A percentile compares a stretch with the other conserved stretches of the same genome.
phyloP scores from a whole-genome alignment of 768 basidiomycete genomes.

The Rhodosporidiobolus odoratus region DNA sequence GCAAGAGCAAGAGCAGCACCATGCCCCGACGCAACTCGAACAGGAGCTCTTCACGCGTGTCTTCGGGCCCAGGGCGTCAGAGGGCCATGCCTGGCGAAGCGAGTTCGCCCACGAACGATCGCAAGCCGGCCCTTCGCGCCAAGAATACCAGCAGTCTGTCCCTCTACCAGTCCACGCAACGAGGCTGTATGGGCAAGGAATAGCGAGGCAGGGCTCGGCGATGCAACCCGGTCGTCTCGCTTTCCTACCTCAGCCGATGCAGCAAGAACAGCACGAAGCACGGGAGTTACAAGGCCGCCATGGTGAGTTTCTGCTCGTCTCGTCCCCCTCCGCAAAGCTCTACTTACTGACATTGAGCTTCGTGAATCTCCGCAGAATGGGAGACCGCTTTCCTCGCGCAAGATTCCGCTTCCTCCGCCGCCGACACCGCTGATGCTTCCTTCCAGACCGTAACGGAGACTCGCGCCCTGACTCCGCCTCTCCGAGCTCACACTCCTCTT shows the following conservation, averaged over 20 bases:
- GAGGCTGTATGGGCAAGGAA: slow-evolving; percentile 20
- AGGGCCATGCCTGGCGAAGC: slow-evolving; percentile 11
- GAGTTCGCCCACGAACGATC: slow-evolving; percentile 16
- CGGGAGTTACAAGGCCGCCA: neutral
- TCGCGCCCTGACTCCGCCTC: slow-evolving; percentile 27
- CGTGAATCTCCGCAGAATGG: slow-evolving; percentile 27
- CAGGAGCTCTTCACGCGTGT: slow-evolving; percentile 23
- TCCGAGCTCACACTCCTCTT: slow-evolving; percentile 27
- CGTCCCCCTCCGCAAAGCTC: no score
- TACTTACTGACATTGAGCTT: no score
- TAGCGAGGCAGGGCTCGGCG: neutral
- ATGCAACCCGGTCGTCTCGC: neutral
- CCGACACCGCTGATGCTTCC: neutral
- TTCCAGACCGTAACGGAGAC: slow-evolving; percentile 21
- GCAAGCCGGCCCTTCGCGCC: neutral
- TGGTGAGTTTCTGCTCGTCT: neutral
- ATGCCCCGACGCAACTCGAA: neutral
- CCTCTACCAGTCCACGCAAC: neutral
- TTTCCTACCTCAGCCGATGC: neutral
- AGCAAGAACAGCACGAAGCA: neutral
- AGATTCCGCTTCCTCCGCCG: slow-evolving; percentile 20
- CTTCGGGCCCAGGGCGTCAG: neutral
- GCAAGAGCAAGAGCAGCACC: neutral
- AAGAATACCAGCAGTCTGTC: neutral
- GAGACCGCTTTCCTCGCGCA: slow-evolving; percentile 40